Conservation (phyloP, 129 eudicot species). For the Ambrosia artemisiifolia region DNA sequence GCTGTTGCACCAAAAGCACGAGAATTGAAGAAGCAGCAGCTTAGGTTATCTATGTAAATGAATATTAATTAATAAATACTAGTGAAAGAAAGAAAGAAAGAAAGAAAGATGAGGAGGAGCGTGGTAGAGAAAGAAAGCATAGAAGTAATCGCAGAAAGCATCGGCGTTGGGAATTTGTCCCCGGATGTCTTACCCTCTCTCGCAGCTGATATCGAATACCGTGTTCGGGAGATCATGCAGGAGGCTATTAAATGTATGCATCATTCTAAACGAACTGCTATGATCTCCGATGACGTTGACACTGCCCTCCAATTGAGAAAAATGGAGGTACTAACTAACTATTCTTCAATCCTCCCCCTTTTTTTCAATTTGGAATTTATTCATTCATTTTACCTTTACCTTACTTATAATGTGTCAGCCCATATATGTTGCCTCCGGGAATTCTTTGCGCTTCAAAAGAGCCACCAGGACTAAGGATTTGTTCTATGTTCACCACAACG, state of each 20-base stretch:
- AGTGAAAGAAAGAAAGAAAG: too few relatives aligned
- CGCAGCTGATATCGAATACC: conserved; percentile 83
- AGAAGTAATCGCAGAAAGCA: conserved; percentile 80
- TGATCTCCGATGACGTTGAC: conserved; percentile 80
- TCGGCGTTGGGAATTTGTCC: conserved; percentile 68
- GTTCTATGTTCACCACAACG: conserved; percentile 76
- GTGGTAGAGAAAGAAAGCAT: conserved; percentile 77
- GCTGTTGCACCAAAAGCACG: too few relatives aligned
- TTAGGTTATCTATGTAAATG: too few relatives aligned
- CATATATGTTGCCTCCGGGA: conserved; percentile 75
- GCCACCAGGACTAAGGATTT: conserved; percentile 79
- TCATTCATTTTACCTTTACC: neutral
- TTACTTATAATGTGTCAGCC: too few relatives aligned
- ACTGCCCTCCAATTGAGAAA: conserved; percentile 71
- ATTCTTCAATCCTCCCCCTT: too few relatives aligned
- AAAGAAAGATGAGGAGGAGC: conserved; percentile 72
- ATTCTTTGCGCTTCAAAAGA: conserved; percentile 69
- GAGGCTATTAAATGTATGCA: conserved; percentile 97
- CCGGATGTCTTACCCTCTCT: conserved; percentile 72
- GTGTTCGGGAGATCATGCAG: conserved; percentile 98
- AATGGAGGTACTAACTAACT: conserved; percentile 92
- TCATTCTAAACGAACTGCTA: conserved; percentile 72
- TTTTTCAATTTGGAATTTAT: neutral
- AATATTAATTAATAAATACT: too few relatives aligned
- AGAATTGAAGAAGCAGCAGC: too few relatives aligned